These are phyloP conservation scores for Kwoniella botswanensis DNA, from an alignment of 768 basidiomycete genomes.

Conservation along the genomic window DNA sequence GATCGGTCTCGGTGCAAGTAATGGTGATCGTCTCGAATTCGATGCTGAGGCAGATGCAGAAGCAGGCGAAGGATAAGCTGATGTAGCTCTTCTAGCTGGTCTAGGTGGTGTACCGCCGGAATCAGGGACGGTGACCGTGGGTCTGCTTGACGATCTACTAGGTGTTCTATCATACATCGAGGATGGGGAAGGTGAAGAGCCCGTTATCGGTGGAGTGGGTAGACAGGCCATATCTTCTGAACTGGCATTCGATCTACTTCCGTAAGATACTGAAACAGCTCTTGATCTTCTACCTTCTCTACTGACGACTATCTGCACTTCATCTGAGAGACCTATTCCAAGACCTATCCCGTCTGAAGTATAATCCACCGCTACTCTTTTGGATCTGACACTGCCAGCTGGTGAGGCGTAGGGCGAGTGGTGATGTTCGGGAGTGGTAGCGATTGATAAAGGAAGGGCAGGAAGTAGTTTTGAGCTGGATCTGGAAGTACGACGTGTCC, in stretches of 20 bases:
- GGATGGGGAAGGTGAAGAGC: neutral
- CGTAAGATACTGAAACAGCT: slow-evolving; percentile 21
- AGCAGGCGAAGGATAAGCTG: slow-evolving; percentile 18
- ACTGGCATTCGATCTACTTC: neutral
- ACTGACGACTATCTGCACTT: slow-evolving; percentile 28
- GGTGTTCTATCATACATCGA: slow-evolving; percentile 6
- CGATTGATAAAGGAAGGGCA: slow-evolving; percentile 17
- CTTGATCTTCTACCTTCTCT: slow-evolving; percentile 25
- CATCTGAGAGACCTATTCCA: slow-evolving; percentile 15
- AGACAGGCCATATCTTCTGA: slow-evolving; percentile 17
- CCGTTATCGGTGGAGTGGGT: slow-evolving; percentile 12
- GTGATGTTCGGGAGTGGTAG: neutral
- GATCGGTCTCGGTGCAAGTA: slow-evolving; percentile 21
- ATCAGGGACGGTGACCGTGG: neutral
- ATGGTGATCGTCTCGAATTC: slow-evolving; percentile 15
- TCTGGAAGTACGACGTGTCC: slow-evolving; percentile 12
- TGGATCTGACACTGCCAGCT: neutral
- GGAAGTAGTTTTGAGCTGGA: slow-evolving; percentile 26
- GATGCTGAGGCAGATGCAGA: neutral
- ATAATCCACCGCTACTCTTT: slow-evolving; percentile 17
- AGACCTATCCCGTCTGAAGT: slow-evolving; percentile 4
- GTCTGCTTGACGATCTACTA: slow-evolving; percentile 10
- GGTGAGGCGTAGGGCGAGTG: slow-evolving; percentile 11
- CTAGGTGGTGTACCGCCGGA: slow-evolving; percentile 23
- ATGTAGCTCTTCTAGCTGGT: slow-evolving; percentile 27